These are phyloP conservation scores for Alternaria conjuncta DNA, from an alignment of 2,329 filamentous ascomycete species.

Conservation along the genomic window DNA sequence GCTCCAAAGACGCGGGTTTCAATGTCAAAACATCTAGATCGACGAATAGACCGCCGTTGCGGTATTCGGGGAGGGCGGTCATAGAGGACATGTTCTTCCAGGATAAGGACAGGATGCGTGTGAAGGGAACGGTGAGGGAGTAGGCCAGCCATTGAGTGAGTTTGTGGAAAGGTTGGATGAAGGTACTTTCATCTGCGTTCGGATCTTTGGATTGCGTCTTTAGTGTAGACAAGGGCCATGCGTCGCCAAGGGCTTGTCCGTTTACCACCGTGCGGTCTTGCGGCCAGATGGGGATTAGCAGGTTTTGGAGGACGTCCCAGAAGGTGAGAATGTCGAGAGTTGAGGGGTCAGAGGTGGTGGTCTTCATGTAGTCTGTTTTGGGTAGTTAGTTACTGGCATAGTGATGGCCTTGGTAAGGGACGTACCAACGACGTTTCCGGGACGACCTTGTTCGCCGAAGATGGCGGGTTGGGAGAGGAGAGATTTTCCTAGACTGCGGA, in stretches of 20 bases:
- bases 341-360: slow-evolving; percentile 22
- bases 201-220: slow-evolving; percentile 65
- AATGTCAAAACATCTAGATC: slow-evolving; percentile 80
- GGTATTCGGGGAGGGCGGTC: slow-evolving; percentile 88
- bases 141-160: slow-evolving; percentile 94
- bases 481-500: slow-evolving; percentile 76
- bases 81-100: slow-evolving; percentile 82
- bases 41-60: slow-evolving; percentile 87
- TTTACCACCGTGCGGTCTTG: slow-evolving; percentile 82
- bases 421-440: slow-evolving; percentile 89
- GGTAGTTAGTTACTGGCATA: not conserved
- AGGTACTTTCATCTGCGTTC: slow-evolving; percentile 45
- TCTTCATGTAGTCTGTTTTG: slow-evolving; percentile 21
- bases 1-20: slow-evolving; percentile 69
- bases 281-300: slow-evolving; percentile 86
- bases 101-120: slow-evolving; percentile 75
- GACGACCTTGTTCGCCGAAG: slow-evolving; percentile 81
- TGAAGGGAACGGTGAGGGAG: slow-evolving; percentile 83
- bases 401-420: slow-evolving; percentile 1
- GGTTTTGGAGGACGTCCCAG: slow-evolving; percentile 87
- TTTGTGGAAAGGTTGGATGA: slow-evolving; percentile 87
- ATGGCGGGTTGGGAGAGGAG: slow-evolving; percentile 73
- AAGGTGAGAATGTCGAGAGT: slow-evolving; percentile 76
- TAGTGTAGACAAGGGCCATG: slow-evolving; percentile 85
- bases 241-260: slow-evolving; percentile 83